phyloP scores from a whole-genome alignment of 2,329 filamentous ascomycete species.

The Paecilomyces fulvus region DNA sequence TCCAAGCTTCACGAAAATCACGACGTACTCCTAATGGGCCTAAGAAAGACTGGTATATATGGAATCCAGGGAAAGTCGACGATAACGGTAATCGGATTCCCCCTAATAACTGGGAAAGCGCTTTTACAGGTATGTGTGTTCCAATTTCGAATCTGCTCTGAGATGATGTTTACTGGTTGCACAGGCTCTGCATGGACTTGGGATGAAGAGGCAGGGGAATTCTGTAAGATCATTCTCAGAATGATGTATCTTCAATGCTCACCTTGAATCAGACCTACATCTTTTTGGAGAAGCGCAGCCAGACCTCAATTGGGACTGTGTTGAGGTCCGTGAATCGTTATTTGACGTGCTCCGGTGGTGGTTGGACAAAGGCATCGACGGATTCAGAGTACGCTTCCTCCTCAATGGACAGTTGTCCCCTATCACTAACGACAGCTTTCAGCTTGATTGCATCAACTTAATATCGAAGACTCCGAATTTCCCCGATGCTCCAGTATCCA shows the following conservation, averaged over 20 bases:
- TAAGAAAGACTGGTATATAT: constrained; percentile 41
- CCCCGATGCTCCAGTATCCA: constrained; percentile 37
- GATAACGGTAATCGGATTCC: neutral
- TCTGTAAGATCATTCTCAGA: constrained; percentile 33
- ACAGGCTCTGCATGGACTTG: constrained; percentile 36
- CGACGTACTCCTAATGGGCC: constrained; percentile 46
- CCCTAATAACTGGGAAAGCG: neutral
- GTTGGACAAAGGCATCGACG: constrained; percentile 62
- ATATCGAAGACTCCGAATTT: constrained; percentile 52
- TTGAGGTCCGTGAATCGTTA: constrained; percentile 54
- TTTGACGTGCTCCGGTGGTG: constrained; percentile 65
- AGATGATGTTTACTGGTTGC: neutral
- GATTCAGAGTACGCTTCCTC: constrained; percentile 48
- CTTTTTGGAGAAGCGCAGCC: constrained; percentile 64
- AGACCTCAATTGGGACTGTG: constrained; percentile 70
- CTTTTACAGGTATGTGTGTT: constrained; percentile 1
- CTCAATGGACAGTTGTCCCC: neutral
- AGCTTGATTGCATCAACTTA: constrained; percentile 55
- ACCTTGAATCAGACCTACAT: constrained; percentile 41
- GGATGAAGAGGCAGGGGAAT: constrained; percentile 59
- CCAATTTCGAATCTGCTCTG: neutral
- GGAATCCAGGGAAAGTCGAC: neutral
- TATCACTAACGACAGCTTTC: neutral
- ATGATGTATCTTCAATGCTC: neutral
- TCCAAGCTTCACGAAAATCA: constrained; percentile 52